Conservation (phyloP, 179 eudicot genomes). For the Sideroxylon spinosum region DNA sequence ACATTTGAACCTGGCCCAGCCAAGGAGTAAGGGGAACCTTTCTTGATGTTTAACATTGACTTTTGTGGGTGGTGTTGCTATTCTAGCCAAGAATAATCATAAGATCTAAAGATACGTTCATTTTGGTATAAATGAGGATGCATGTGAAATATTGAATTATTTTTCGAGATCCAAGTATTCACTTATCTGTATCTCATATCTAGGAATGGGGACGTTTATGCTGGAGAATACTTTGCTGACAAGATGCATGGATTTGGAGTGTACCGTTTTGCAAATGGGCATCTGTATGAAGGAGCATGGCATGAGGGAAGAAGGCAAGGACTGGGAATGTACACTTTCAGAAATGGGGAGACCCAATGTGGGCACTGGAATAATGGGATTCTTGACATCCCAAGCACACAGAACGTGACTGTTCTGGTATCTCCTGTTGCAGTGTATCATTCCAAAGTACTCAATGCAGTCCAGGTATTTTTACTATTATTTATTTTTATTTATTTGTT, state of each 20-base stretch:
- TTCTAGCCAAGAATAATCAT: slow-evolving; percentile 4
- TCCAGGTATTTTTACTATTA: slow-evolving; percentile 47
- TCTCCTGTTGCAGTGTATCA: slow-evolving; percentile 78
- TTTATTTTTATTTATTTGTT: not conserved
- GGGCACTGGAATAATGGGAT: slow-evolving; percentile 90
- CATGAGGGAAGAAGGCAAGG: slow-evolving; percentile 94
- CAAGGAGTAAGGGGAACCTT: not conserved
- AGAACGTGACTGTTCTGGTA: slow-evolving; percentile 39
- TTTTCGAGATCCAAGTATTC: not conserved
- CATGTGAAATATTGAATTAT: not conserved
- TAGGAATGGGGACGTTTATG: slow-evolving; percentile 83
- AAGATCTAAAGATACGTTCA: not conserved
- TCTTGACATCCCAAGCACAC: slow-evolving; percentile 63
- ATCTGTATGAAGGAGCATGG: slow-evolving; percentile 93
- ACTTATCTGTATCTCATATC: slow-evolving; percentile 4
- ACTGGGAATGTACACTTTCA: slow-evolving; percentile 80
- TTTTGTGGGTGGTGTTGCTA: not conserved
- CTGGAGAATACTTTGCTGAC: slow-evolving; percentile 90
- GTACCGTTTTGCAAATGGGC: slow-evolving; percentile 75
- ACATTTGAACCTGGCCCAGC: not conserved
- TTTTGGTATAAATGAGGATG: not conserved
- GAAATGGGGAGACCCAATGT: slow-evolving; percentile 84
- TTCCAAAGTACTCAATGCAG: slow-evolving; percentile 74
- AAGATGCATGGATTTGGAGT: slow-evolving; percentile 91
- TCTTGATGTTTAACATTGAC: not conserved